Base-by-base conservation (phyloP, 192 early-diverging fungal genomes). In the Backusella mclennaniae region DNA sequence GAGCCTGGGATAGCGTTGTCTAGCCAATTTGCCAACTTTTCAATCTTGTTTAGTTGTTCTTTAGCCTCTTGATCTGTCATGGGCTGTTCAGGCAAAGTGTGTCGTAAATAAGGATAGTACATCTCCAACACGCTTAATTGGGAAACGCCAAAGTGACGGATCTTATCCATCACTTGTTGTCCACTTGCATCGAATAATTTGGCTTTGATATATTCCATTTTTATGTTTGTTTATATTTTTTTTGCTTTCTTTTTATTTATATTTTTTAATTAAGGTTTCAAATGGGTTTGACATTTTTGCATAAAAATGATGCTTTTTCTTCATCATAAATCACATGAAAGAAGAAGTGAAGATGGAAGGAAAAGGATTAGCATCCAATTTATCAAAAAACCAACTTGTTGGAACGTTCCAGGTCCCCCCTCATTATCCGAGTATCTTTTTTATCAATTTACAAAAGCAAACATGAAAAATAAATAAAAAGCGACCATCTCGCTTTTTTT, bases 1-100 rank as follows among this genome's bases (percentile, higher is more conserved):
- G 69, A 67, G 35, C 63, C 70, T 11, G 76, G 70, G 19, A 77
- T 70, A 0, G 76, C 76, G 72, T 72, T 71, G 33, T 77, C 76
- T 8, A 77, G 63, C 76, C 76, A 77, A 31, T 66, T 31, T 35
- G 76, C 76, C 8, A 77, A 42, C 26, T 44, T 42, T 15, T 49
- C 52, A 26, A 73, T 26, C 29, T 67, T 77, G 39, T 66, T 31
- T 19, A 73, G 66, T 12, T 66, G 41, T 35, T 35, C 67, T 21
- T 66, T 53, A 2, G 42, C 33, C 31, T 63, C 29, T 46, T 72
- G 12, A 14, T 12, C 39, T 7, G 17, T 15, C 53, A 73, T 39
- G 21, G 36, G 1, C 19, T 53, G 8, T 11, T 63, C 29, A 29
- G 49, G n/a, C 19, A 52, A 56, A 23, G 35, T 41, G 8, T 63